A percentile compares a stretch with the other conserved stretches of the same genome.
phyloP scores from a whole-genome alignment of 805 yeast species.

The Candida cerambycidarum region DNA sequence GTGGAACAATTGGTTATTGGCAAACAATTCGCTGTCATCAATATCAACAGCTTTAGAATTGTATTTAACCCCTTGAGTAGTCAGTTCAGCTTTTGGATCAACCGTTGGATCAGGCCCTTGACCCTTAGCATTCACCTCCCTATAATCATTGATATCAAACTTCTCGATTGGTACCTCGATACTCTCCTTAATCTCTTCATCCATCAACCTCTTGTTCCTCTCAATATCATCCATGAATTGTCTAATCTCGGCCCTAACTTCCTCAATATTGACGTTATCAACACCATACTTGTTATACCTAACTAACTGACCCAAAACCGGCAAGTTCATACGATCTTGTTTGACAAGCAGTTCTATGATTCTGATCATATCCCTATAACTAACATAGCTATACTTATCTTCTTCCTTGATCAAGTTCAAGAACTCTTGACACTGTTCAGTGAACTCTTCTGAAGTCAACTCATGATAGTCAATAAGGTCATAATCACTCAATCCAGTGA shows the following conservation, averaged over 20 bases:
- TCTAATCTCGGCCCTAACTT: conserved; percentile 5
- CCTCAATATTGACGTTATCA: not conserved
- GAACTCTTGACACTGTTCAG: conserved; percentile 4
- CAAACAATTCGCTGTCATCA: conserved; percentile 16
- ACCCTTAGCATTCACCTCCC: not conserved
- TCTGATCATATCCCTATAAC: conserved; percentile 2
- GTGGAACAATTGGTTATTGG: conserved; percentile 16
- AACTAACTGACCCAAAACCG: conserved; percentile 8
- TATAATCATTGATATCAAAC: conserved; percentile 22
- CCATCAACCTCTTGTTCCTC: conserved; percentile 7
- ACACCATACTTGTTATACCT: not conserved
- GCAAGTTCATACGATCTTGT: conserved; percentile 8
- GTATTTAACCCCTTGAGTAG: not conserved
- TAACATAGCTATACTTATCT: conserved; percentile 7
- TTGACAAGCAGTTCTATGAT: conserved; percentile 2
- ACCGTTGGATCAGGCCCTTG: not conserved
- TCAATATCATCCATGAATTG: conserved; percentile 11
- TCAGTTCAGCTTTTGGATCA: not conserved
- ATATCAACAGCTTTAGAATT: conserved; percentile 7
- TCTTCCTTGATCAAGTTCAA: conserved; percentile 7
- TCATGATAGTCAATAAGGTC: conserved; percentile 14
- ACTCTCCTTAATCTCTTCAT: conserved; percentile 9
- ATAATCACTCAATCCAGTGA: conserved; percentile 4
- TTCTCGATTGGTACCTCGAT: conserved; percentile 16
- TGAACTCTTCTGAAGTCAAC: conserved; percentile 9